Base-by-base conservation (phyloP, 495 filamentous ascomycete species). In the Podospora appendiculata region DNA sequence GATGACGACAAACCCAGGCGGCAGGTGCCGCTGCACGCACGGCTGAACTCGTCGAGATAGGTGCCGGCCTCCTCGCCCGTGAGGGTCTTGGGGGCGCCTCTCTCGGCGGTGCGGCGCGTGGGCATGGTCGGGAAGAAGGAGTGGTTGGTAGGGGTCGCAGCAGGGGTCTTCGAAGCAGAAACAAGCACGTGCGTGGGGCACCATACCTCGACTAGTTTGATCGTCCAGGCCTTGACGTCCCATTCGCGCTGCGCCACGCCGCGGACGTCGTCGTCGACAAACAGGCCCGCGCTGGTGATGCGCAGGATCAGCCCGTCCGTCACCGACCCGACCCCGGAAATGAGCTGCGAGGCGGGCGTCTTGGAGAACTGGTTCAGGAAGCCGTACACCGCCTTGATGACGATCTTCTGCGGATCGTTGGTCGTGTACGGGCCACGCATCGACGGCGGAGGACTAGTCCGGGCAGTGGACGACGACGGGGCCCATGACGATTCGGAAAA, bases 141-240 rank as follows among this genome's bases (percentile, higher is more conserved):
- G 35, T 67, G 70, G 39, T 71, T 76, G 35, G 72, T 65, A 10
- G 62, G 60, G 50, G 52, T 65, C 52, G 63, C 53, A 17, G 62
- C 64, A 40, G 60, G 54, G 32, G 13, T 50, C 43, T 53, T 56
- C 48, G 68, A 62, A 52, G 66, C 65, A 60, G 69, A 65, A 57
- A 59, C 59, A 60, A 71, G 62, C 18, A 65, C 70, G 57, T 80
- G 74, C 32, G 70, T 63, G 33, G 86, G 83, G 58, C 86, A 90
- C 82, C 88, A 91, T 66, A 96, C 84, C 75, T 98, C 93, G 57
- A 93, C 82, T 25, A 84, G 73, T 68, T 91, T 96, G 70, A 98
- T 79, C 11, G 89, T 95, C 93, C 93, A 96, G 14, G 92, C 91
- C 64, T 96, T 96, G 66, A 96, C 80, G 64, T 98, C 93, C 94